phyloP scores from a whole-genome alignment of 108 stramenopile genomes.

The Cylindrotheca fusiformis region DNA sequence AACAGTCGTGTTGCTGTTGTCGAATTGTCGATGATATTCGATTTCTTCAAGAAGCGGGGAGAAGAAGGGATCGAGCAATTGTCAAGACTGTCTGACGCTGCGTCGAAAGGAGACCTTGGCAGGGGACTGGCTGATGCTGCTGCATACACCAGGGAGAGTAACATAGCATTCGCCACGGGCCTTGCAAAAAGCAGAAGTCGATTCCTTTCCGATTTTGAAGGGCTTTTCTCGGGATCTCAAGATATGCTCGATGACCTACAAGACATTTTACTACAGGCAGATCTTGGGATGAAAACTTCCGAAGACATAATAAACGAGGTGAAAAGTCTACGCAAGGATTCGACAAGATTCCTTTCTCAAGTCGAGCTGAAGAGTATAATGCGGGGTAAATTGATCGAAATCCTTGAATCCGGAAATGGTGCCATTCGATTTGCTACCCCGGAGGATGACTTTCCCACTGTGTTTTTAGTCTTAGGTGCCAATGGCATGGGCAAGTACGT shows the following conservation, averaged over 20 bases:
- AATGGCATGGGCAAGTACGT: slow-evolving; percentile 90
- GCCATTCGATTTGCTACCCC: slow-evolving; percentile 57
- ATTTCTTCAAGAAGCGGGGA: slow-evolving; percentile 77
- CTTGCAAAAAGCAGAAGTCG: slow-evolving; percentile 74
- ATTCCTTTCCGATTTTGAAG: slow-evolving; percentile 65
- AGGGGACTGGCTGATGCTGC: slow-evolving; percentile 51
- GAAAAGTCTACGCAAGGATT: slow-evolving; percentile 49
- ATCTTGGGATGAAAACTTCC: slow-evolving; percentile 72
- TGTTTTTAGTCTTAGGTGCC: slow-evolving; percentile 81
- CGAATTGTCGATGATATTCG: slow-evolving; percentile 63
- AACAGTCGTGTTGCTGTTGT: slow-evolving; percentile 12
- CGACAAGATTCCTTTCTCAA: slow-evolving; percentile 37
- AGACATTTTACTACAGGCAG: slow-evolving; percentile 75
- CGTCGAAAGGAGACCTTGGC: slow-evolving; percentile 42
- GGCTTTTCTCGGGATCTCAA: slow-evolving; percentile 45
- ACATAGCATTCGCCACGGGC: slow-evolving; percentile 68
- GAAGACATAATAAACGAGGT: slow-evolving; percentile 81
- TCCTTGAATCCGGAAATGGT: slow-evolving; percentile 36
- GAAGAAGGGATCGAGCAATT: slow-evolving; percentile 65
- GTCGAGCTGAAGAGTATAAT: slow-evolving; percentile 78
- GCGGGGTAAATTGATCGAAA: slow-evolving; percentile 78
- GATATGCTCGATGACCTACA: slow-evolving; percentile 70
- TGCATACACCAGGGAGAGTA: slow-evolving; percentile 44
- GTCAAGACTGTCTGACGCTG: slow-evolving; percentile 37
- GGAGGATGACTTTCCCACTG: slow-evolving; percentile 47